These are phyloP conservation scores for Jimgerdemannia flammicorona DNA, from an alignment of 192 early-diverging fungal genomes.

Conservation along the genomic window DNA sequence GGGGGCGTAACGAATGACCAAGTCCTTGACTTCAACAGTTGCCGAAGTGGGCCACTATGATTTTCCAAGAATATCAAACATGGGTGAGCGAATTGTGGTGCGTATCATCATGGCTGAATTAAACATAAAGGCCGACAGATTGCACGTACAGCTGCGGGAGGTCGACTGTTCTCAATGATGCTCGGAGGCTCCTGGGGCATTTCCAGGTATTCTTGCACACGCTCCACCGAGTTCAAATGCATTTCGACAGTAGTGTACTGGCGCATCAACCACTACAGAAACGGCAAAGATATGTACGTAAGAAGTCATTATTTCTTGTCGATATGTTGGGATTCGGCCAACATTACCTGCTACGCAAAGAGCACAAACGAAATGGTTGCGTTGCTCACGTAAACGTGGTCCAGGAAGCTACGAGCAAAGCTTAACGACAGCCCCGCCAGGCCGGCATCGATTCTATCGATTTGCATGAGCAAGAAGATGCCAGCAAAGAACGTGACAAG, in stretches of 20 bases:
- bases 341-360: background rate
- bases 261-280: constrained; percentile 68
- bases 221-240: constrained; percentile 83
- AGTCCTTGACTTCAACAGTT: constrained; percentile 49
- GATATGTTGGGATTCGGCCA: constrained; percentile 39
- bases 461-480: constrained; percentile 53
- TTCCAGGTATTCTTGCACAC: constrained; percentile 74
- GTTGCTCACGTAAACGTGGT: constrained; percentile 40
- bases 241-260: constrained; percentile 78
- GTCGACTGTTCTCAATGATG: constrained; percentile 44
- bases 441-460: constrained; percentile 57
- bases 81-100: no score
- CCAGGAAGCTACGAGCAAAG: constrained; percentile 78
- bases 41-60: constrained; percentile 60
- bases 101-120: background rate
- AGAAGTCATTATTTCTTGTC: background rate
- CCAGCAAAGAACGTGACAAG: constrained; percentile 67
- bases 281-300: background rate
- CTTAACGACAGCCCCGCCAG: constrained; percentile 79
- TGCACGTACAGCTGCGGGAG: constrained; percentile 32
- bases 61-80: background rate
- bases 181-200: constrained; percentile 76
- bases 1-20: constrained; percentile 63
- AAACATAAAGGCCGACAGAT: background rate
- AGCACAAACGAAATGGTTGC: background rate